Base-by-base conservation (phyloP, 139 green algal species). In the Auxenochlorella pyrenoidosa region DNA sequence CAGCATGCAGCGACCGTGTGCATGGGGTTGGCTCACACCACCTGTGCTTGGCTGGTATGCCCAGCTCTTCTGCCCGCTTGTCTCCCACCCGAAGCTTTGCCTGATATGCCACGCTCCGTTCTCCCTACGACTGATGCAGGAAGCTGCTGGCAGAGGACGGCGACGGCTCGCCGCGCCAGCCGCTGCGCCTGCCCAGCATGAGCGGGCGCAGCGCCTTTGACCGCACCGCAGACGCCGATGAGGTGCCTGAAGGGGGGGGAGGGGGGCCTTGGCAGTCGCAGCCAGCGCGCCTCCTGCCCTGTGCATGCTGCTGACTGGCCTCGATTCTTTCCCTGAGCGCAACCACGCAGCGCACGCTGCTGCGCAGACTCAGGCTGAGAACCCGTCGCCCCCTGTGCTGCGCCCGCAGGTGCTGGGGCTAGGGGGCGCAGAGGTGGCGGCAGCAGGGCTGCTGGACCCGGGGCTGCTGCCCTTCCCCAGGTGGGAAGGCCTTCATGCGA, bases 381-480 rank as follows among this genome's bases (percentile, higher is more conserved):
- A n/a, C n/a, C n/a, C n/a, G n/a, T n/a, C n/a, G n/a, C n/a, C n/a
- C n/a, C 54, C 13, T 63, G 54, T 24, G 2, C 54, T 24, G 54
- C 15, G 5, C 68, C 28, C 34, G 38, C n/a, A 85, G 63, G 40
- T 76, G 41, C 80, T 85, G 60, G 80, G 80, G 8, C 32, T 34
- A 3, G 63, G 34, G 0, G 80, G 80, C 16, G 80, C 80, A 0
- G 80, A 85, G 30, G 80, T 63, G 28, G 80, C 80, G 28, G 80
- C 80, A 3, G 80, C 32, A 16, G 80, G 60, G 63, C 63, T 76
- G 87, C 86, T 97, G 86, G 90, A 95, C n/a, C 86, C 93, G 21
- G 71, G 75, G 47, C 84, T 90, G 88, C 90, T 96, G 87, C 94
- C 94, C 40, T 96, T 96, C 83, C 84, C 75, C 34, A 58, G 79